These are phyloP conservation scores for Phytopythium montanum DNA, from an alignment of 352 stramenopile genomes.

Conservation along the genomic window DNA sequence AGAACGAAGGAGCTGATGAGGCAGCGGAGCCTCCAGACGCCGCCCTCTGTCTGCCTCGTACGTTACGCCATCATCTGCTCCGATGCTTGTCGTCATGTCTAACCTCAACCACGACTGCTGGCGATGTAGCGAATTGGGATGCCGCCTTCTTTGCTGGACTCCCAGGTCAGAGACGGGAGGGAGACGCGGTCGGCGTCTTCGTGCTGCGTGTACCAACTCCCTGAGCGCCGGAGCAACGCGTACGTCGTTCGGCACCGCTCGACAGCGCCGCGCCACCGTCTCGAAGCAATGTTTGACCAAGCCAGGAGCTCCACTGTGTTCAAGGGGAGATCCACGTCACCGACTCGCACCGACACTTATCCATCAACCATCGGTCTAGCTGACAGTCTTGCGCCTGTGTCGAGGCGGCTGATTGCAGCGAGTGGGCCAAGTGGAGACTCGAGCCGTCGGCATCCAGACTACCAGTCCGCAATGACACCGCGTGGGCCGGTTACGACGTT, in stretches of 20 bases:
- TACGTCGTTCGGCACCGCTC: constrained; percentile 9
- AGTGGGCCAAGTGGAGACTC: constrained; percentile 4
- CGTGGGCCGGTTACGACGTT: not conserved
- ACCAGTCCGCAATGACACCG: not conserved
- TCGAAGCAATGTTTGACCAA: constrained; percentile 11
- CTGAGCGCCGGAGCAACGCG: constrained; percentile 14
- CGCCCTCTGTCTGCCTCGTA: constrained; percentile 28
- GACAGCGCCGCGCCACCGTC: not conserved
- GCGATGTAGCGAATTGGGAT: constrained; percentile 10
- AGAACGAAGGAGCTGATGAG: constrained; percentile 19
- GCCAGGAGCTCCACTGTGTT: not conserved
- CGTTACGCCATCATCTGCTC: constrained; percentile 4
- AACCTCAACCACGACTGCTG: not conserved
- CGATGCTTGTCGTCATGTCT: not conserved
- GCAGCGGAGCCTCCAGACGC: constrained; percentile 7
- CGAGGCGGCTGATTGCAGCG: constrained; percentile 15
- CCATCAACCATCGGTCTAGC: not conserved
- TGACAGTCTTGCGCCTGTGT: constrained; percentile 4
- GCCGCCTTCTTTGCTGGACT: not conserved
- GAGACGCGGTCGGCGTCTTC: constrained; percentile 7
- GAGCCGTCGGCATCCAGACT: not conserved
- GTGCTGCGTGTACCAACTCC: constrained; percentile 25
- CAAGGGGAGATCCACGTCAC: not conserved
- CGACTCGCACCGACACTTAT: not conserved
- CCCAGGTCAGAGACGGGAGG: not conserved